Percentiles rank a stretch among this genome's conserved stretches.
These are phyloP conservation scores for Gnetum montanum DNA, from an alignment of 75 land plant species.

Conservation along the genomic window DNA sequence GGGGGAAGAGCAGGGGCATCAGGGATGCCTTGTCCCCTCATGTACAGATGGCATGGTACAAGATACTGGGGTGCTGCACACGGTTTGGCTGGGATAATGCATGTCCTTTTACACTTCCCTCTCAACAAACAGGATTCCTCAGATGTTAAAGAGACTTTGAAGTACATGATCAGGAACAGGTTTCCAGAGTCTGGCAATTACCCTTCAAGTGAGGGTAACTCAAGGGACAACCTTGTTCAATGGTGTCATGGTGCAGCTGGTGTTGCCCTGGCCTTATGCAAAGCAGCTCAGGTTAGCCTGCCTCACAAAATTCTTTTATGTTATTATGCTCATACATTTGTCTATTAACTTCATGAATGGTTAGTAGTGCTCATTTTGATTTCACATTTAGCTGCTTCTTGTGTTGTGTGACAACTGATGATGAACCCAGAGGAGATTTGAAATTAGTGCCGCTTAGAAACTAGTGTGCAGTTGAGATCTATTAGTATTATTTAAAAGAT, in stretches of 20 bases:
- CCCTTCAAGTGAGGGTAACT: constrained; percentile 45
- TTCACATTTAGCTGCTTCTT: too few relatives aligned
- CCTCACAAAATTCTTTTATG: too few relatives aligned
- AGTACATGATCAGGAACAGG: constrained; percentile 60
- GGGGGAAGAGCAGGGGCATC: constrained; percentile 66
- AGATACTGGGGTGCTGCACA: constrained; percentile 86
- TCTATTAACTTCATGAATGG: too few relatives aligned
- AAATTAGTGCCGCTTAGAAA: too few relatives aligned
- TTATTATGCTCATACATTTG: too few relatives aligned
- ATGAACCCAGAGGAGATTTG: too few relatives aligned
- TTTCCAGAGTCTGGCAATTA: constrained; percentile 51
- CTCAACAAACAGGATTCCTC: constrained; percentile 26
- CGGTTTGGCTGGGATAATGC: constrained; percentile 79
- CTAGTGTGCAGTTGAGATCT: too few relatives aligned
- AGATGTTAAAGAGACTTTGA: constrained; percentile 64
- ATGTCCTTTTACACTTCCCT: constrained; percentile 59
- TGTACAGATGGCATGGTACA: constrained; percentile 78
- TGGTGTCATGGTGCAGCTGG: constrained; percentile 86
- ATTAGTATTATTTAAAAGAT: too few relatives aligned
- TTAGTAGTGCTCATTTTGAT: too few relatives aligned
- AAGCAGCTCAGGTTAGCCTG: constrained; percentile 54
- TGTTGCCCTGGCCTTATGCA: constrained; percentile 46
- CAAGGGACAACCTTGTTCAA: constrained; percentile 55
- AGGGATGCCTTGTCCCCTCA: constrained; percentile 47
- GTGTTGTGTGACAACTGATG: too few relatives aligned